Percentiles rank a stretch among this genome's conserved stretches.
Evolutionary conservation across 1,284 basidiomycete species (phyloP).

Genomic region (Microbotryum lychnidis-dioicae): DNA sequence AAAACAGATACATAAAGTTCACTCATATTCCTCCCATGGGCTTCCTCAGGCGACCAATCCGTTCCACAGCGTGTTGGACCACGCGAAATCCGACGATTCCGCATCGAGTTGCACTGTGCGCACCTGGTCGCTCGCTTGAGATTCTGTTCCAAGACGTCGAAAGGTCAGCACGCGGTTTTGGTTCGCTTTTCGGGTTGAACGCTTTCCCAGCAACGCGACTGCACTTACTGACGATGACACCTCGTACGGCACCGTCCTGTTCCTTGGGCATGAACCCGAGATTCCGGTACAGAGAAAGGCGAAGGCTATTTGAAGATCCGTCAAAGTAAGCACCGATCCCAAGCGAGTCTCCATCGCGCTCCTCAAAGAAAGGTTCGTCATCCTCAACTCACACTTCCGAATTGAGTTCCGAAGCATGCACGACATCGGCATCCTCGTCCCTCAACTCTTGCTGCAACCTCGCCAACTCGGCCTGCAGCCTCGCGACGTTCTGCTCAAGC

Average conservation of each 20-base stretch:
- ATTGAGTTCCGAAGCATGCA: conserved; percentile 17
- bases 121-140: conserved; percentile 9
- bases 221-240: conserved; percentile 17
- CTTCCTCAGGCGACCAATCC: background rate
- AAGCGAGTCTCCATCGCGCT: background rate
- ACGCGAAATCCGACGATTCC: conserved; percentile 12
- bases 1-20: too few relatives aligned
- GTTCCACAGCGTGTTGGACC: conserved; percentile 25
- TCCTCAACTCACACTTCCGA: conserved; percentile 22
- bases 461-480: conserved; percentile 21
- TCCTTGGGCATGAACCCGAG: conserved; percentile 28
- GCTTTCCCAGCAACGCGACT: background rate
- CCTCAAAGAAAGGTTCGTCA: background rate
- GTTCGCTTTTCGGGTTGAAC: background rate
- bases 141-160: background rate
- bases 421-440: conserved; percentile 23
- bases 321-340: background rate
- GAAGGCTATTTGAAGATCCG: conserved; percentile 4
- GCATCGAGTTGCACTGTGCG: conserved; percentile 21
- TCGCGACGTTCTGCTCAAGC: conserved; percentile 21
- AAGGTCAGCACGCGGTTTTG: background rate
- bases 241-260: conserved; percentile 18
- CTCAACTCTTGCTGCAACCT: conserved; percentile 24
- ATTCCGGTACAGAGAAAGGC: conserved; percentile 26
- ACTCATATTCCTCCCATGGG: too few relatives aligned